Evolutionary conservation across 306 rosid species (phyloP).

Genomic region (Cucumis sativus): Cucumber_9930_V3 NC_026660.2:29178001-29178500

Average conservation of each 20-base stretch:
- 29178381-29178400: background rate
- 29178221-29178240: constrained; percentile 85
- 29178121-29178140: background rate
- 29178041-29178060: background rate
- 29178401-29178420: background rate
- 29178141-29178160: background rate
- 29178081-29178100: background rate
- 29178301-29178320: too few species aligned
- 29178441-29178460: background rate
- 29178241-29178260: constrained; percentile 99
- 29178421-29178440: constrained; percentile 2
- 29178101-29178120: constrained; percentile 16
- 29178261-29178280: constrained; percentile 48
- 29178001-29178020: background rate
- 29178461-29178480: background rate
- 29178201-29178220: constrained; percentile 97
- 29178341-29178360: background rate
- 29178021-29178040: constrained; percentile 6
- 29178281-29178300: background rate
- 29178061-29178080: constrained; percentile 10
- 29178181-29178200: constrained; percentile 68
- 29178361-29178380: background rate
- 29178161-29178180: background rate
- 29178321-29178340: background rate
- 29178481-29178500: background rate